Base-by-base conservation (phyloP, 2,329 filamentous ascomycete genomes). In the Dactylellina cionopaga region DNA sequence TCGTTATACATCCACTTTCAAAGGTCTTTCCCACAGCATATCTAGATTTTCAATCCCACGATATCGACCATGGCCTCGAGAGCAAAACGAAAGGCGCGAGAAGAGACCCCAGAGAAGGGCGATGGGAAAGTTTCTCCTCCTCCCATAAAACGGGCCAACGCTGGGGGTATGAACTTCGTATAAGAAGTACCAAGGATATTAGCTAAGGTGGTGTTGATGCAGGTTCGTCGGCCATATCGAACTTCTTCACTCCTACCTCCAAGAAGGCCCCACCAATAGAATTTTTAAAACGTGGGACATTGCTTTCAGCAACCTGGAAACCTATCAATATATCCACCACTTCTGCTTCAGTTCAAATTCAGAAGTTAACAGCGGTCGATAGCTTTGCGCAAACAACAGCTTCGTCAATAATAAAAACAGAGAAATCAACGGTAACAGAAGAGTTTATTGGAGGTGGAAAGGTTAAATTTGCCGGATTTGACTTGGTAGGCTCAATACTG, bases 381-480 rank as follows among this genome's bases (percentile, higher is more conserved):
- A 39, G 46, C 6, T 41, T 24, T 9, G 17, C 52, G 10, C 19
- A 46, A 22, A 66, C 51, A 3, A 25, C n/a, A 24, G 39, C 62
- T 17, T 37, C 29, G 17, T 51, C 52, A 7, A 27, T 33, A 22
- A 33, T 56, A 2, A 29, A 25, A 46, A 58, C 27, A 2, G 51
- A 49, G n/a, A 44, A n/a, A 9, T 44, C 37, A 9, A 27, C n/a
- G 10, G n/a, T 17, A 2, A 78, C 77, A 5, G 74, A 73, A 19
- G 73, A 76, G 3, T 55, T 69, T 6, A 72, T 75, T 35, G 82
- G 81, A 75, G 83, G 84, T 54, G 44, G 6, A 39, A 46, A 43
- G 29, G 80, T 80, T n/a, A 90, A 88, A 78, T 83, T 92, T 59
- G 90, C 89, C 0, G 89, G 88, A 0, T 92, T 92, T 75, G 90